A percentile compares a stretch with the other conserved stretches of the same genome.
phyloP scores from a whole-genome alignment of 257 asterid genomes.

The Schizonepeta tenuifolia region DNA sequence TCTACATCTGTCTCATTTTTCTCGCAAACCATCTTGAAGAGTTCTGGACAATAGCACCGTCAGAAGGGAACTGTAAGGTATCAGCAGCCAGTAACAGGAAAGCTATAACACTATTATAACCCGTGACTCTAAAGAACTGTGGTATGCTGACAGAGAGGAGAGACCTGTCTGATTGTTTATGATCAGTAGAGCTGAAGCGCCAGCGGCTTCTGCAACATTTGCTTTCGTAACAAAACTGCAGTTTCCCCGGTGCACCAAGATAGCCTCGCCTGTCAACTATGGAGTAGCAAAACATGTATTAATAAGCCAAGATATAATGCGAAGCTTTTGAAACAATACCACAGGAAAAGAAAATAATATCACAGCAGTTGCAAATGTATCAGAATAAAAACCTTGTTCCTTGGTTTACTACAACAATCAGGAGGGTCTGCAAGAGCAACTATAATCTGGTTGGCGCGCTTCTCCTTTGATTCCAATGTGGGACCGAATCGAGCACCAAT shows the following conservation, averaged over 20 bases:
- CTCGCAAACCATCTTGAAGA: constrained; percentile 98
- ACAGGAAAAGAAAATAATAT: background rate
- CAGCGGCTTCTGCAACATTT: constrained; percentile 80
- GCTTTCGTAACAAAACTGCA: constrained; percentile 89
- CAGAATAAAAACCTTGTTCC: constrained; percentile 62
- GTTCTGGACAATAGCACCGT: constrained; percentile 53
- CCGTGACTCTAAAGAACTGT: background rate
- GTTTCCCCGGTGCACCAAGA: constrained; percentile 83
- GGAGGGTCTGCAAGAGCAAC: constrained; percentile 89
- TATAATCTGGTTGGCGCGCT: constrained; percentile 81
- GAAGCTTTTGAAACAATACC: background rate
- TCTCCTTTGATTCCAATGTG: constrained; percentile 91
- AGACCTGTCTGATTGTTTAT: constrained; percentile 80
- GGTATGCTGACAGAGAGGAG: constrained; percentile 19
- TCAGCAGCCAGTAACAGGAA: constrained; percentile 11
- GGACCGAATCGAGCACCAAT: constrained; percentile 96
- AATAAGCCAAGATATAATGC: background rate
- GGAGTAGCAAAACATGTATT: constrained; percentile 24
- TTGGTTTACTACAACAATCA: constrained; percentile 84
- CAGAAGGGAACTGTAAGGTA: constrained; percentile 15
- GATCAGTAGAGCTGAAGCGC: constrained; percentile 83
- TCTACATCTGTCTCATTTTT: constrained; percentile 61
- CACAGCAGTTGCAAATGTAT: constrained; percentile 1
- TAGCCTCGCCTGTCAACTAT: constrained; percentile 79
- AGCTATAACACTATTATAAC: background rate